Percentiles rank a stretch among this genome's conserved stretches.
phyloP scores from a whole-genome alignment of 805 yeast species.

The Huiozyma naganishii region DNA sequence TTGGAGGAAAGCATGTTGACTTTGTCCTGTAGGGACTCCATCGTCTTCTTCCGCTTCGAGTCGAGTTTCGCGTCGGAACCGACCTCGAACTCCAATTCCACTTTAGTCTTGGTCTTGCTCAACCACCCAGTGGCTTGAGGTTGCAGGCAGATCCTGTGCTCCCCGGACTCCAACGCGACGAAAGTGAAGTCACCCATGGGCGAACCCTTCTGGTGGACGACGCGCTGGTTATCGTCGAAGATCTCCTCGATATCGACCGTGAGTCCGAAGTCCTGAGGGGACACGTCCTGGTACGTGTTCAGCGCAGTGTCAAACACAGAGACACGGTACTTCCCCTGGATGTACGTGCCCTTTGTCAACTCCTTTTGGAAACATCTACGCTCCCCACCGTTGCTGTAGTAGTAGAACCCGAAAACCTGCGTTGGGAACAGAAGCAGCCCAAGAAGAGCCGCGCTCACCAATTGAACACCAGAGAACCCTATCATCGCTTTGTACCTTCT shows the following conservation, averaged over 20 bases:
- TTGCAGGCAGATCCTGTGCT: conserved; percentile 62
- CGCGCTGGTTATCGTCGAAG: conserved; percentile 67
- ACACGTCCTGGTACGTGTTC: conserved; percentile 27
- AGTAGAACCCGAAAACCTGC: conserved; percentile 33
- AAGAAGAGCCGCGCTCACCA: background rate
- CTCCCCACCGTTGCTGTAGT: conserved; percentile 37
- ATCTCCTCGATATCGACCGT: conserved; percentile 47
- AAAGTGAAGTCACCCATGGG: conserved; percentile 63
- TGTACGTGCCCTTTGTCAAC: conserved; percentile 37
- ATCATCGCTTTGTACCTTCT: too few relatives aligned
- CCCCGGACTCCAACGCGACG: conserved; percentile 66
- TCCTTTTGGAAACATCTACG: conserved; percentile 49
- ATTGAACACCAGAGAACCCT: too few relatives aligned
- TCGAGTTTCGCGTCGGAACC: conserved; percentile 60
- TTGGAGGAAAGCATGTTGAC: conserved; percentile 47
- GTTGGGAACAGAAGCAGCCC: conserved; percentile 16
- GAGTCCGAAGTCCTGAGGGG: conserved; percentile 29
- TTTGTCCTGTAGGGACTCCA: conserved; percentile 44
- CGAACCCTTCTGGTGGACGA: conserved; percentile 55
- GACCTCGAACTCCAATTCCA: conserved; percentile 53
- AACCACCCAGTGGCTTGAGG: conserved; percentile 52
- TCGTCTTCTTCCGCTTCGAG: conserved; percentile 51
- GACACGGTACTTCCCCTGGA: conserved; percentile 40
- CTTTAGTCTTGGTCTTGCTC: conserved; percentile 43
- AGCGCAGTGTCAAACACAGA: conserved; percentile 34